Evolutionary conservation across 2,329 filamentous ascomycete species (phyloP).

Genomic region (Xylaria arbuscula): DNA sequence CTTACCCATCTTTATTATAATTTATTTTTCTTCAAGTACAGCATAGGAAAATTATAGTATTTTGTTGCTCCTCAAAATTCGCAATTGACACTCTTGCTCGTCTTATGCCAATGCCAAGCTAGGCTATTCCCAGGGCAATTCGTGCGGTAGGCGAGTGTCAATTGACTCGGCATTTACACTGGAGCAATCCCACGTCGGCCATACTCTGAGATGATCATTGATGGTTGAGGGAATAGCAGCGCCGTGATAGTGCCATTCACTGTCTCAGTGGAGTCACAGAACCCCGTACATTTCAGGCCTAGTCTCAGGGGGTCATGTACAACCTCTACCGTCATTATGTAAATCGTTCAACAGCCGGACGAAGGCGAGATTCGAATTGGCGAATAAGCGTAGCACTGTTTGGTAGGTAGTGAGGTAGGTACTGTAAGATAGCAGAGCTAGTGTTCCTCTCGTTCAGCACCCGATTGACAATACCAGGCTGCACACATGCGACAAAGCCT

Average conservation of each 20-base stretch:
- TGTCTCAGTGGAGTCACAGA: constrained; percentile 40
- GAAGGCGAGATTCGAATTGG: not conserved
- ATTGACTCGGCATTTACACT: constrained; percentile 6
- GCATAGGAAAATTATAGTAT: not conserved
- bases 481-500: not conserved
- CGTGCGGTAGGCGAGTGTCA: constrained; percentile 15
- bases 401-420: not conserved
- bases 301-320: constrained; percentile 17
- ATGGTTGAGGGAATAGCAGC: constrained; percentile 37
- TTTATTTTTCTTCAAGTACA: not conserved
- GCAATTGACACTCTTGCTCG: not conserved
- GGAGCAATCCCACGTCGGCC: constrained; percentile 7
- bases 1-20: not conserved
- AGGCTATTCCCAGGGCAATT: constrained; percentile 10
- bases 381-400: not conserved
- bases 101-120: not conserved
- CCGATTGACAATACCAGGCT: too few relatives aligned
- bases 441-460: too few relatives aligned
- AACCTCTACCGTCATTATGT: not conserved
- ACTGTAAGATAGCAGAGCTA: too few relatives aligned
- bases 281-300: constrained; percentile 29
- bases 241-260: constrained; percentile 36
- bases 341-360: not conserved
- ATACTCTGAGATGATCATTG: constrained; percentile 27
- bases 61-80: not conserved